Base-by-base conservation (phyloP, 371 early-diverging fungal species). In the Circinella umbellata region DNA sequence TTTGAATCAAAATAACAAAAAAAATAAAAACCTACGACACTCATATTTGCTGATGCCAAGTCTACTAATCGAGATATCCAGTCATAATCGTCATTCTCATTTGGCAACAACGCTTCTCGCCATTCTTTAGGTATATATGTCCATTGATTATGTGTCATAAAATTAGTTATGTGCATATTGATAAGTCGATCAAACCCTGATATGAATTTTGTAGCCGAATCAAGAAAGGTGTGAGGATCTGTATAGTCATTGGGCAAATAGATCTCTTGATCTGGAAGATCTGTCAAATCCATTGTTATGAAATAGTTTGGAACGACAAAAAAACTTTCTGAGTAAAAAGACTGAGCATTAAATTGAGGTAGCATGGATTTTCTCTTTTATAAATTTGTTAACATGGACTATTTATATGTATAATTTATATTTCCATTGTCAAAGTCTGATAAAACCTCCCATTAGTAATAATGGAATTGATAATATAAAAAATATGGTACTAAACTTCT, bases 131-230 rank as follows among this genome's bases (percentile, higher is more conserved):
- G 83, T 49, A 89, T 61, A 17, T 71, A 64, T 14, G 75, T 61
- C 90, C 88, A 88, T 39, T 83, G 80, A 39, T 76, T 64, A 7
- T 72, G 73, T 3, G 86, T 85, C 8, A 87, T 66, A 60, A 87
- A 86, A 64, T 88, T 81, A 10, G 86, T 82, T 37, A 88, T 83
- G 61, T 86, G 80, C 49, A 87, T 74, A 38, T 84, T 73, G 57
- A 84, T 76, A 20, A 89, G 64, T 68, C 74, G 78, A 20, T 72
- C 72, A 55, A 82, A 86, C 38, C 76, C 42, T 4, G 75, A 63
- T 39, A 72, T 77, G 49, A 81, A 75, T 0, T 49, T 34, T 42
- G 71, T 69, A 17, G 86, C 69, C 13, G 71, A 68, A n/a, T 73
- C 69, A 10, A 80, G 67, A 38, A 88, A 88, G 27, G 75, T 69